Percentiles rank a stretch among this genome's conserved stretches.
These are phyloP conservation scores for Talaromyces marneffei DNA, from an alignment of 2,329 filamentous ascomycete species.

Conservation along the genomic window DNA sequence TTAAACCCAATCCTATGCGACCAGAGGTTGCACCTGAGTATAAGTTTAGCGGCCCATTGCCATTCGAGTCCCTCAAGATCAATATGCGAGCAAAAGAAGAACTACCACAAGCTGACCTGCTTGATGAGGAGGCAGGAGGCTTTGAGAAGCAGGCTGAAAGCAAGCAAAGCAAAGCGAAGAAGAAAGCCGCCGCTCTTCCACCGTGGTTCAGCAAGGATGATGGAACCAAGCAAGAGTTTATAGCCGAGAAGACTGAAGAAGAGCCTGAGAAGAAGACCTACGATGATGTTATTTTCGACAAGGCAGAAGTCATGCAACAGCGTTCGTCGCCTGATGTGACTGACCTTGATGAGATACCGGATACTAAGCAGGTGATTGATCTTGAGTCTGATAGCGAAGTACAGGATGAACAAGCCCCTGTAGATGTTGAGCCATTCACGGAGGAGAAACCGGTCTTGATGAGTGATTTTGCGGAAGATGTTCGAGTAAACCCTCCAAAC, in stretches of 20 bases:
- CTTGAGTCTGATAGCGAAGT: conserved; percentile 22
- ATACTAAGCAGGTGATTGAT: conserved; percentile 27
- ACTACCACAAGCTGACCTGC: conserved; percentile 44
- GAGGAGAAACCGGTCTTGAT: neutral
- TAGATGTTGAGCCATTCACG: neutral
- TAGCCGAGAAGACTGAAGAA: conserved; percentile 20
- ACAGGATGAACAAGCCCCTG: neutral
- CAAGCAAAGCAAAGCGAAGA: conserved; percentile 23
- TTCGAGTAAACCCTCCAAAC: conserved; percentile 12
- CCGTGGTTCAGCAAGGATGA: conserved; percentile 42
- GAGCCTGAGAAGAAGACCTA: conserved; percentile 22
- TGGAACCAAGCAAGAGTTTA: conserved; percentile 29
- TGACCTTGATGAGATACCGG: conserved; percentile 32
- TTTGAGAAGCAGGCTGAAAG: conserved; percentile 51
- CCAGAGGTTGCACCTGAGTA: conserved; percentile 47
- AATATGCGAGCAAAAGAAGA: conserved; percentile 51
- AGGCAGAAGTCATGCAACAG: conserved; percentile 26
- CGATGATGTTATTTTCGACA: conserved; percentile 18
- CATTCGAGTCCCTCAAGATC: conserved; percentile 76
- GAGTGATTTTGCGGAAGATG: conserved; percentile 11
- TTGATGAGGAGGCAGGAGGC: conserved; percentile 54
- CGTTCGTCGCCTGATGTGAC: conserved; percentile 35
- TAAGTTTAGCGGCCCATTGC: conserved; percentile 72
- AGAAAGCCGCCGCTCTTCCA: conserved; percentile 34
- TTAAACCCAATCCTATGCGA: conserved; percentile 32